Evolutionary conservation across 164 flowering plant species (phyloP), one percentile per base, ranked within the genome.

Genomic region (Piper betle): DNA sequence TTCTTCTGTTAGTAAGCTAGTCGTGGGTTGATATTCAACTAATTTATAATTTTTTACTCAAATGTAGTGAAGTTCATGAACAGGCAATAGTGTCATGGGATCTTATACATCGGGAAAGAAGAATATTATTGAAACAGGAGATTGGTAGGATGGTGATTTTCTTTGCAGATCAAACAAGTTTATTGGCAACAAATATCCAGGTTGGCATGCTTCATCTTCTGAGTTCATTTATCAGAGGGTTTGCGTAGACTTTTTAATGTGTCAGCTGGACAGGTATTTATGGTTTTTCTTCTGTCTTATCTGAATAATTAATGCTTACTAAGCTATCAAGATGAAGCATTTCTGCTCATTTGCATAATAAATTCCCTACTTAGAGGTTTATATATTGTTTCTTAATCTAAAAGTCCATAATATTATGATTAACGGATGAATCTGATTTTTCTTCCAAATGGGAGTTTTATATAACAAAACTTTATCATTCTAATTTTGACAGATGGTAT

Each of bases 161-260:
- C 73, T 94, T 94, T 53, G 77, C 87, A 56, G 99, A 94, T 66
- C 97, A 88, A 68, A 97, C 99, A 25, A 94, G 97, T 78, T 81
- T 93, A 62, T 71, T 93, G 71, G 96, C 99, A 74, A 96, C 97
- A 53, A 93, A 90, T 70, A 86, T 93, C 73, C 99, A 90, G 96
- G 97, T 87, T 63, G 20, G 37, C 57, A 37, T 52, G 58, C 18
- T 53, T 17, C 15, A 53, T 18, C 15, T 43, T 15, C 12, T 10
- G 12, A 43, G 10, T 43, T 8, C 50, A 8, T 43, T 43, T 3
- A 8, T 43, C 4, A 8, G 50, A 43, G 50, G 50, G 8, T 43
- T 10, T 43, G 12, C 12, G 10, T 3, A 15, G 50, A 43, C 50
- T 41, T 41, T 41, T 41, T 4, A 41, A 41, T 41, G 9, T 43